Conservation (phyloP, 805 yeast genomes). For the Candida vartiovaarae region DNA sequence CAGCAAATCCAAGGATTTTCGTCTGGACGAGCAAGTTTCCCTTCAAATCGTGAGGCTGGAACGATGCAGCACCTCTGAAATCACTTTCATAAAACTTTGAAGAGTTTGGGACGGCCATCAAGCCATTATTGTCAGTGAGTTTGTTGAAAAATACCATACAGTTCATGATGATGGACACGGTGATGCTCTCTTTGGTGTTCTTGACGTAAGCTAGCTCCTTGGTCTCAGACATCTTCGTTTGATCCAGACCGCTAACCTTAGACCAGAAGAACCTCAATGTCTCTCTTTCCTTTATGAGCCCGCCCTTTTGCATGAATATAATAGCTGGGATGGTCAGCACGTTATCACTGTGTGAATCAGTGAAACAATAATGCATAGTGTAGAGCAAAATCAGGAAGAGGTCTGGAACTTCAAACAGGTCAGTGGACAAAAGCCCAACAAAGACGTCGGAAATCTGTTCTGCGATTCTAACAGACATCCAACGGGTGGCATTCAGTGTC, state of each 20-base stretch:
- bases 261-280: conserved; percentile 23
- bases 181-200: conserved; percentile 30
- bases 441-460: conserved; percentile 23
- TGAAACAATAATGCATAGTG: conserved; percentile 29
- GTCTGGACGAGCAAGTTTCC: conserved; percentile 33
- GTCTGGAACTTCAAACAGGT: conserved; percentile 15
- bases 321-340: conserved; percentile 34
- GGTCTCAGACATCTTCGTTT: conserved; percentile 23
- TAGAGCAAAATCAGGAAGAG: conserved; percentile 31
- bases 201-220: conserved; percentile 31
- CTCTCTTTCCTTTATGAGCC: conserved; percentile 31
- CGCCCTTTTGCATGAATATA: conserved; percentile 45
- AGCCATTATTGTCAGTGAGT: conserved; percentile 30
- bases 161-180: conserved; percentile 34
- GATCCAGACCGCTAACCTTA: conserved; percentile 17
- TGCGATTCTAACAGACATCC: conserved; percentile 36
- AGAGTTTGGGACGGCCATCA: conserved; percentile 27
- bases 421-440: conserved; percentile 19
- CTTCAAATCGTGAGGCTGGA: conserved; percentile 13
- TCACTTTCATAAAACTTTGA: conserved; percentile 34
- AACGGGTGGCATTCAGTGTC: conserved; percentile 26
- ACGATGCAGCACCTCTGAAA: conserved; percentile 11
- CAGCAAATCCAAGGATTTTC: conserved; percentile 33
- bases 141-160: conserved; percentile 40
- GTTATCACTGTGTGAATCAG: conserved; percentile 27